These are phyloP conservation scores for Volvox reticuliferus DNA, from an alignment of 139 green algal genomes.

Conservation along the genomic window DNA sequence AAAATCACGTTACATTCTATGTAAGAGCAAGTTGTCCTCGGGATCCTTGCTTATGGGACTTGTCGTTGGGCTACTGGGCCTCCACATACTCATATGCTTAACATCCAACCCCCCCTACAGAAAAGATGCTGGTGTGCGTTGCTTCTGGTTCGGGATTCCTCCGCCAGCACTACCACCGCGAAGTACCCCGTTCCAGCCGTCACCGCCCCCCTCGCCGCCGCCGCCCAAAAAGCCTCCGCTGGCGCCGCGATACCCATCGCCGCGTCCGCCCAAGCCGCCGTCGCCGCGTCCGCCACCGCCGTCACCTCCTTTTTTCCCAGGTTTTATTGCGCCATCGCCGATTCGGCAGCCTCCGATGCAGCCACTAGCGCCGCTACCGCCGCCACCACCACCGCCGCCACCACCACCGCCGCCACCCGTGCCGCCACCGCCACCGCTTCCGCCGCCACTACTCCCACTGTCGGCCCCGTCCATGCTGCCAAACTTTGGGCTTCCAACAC, in stretches of 20 bases:
- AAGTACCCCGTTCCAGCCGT: not conserved
- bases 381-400: no score
- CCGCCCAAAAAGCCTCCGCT: not conserved
- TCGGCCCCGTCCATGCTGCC: not conserved
- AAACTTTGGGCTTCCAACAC: no score
- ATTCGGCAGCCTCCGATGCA: not conserved
- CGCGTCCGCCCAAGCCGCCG: not conserved
- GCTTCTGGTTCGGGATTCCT: not conserved
- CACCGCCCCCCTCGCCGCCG: not conserved
- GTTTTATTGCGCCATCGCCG: not conserved
- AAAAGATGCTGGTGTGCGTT: slow-evolving; percentile 7
- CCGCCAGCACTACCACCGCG: not conserved
- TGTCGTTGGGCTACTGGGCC: not conserved
- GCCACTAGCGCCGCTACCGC: not conserved
- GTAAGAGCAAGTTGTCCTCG: no score
- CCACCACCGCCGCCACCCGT: no score
- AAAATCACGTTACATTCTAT: no score
- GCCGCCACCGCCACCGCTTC: no score
- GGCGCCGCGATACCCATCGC: not conserved
- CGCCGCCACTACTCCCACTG: not conserved
- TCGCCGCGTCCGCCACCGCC: not conserved
- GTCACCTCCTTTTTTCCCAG: not conserved
- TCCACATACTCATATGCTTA: not conserved
- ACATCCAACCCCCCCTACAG: not conserved
- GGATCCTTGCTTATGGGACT: no score